Evolutionary conservation across 352 stramenopile species (phyloP).

Genomic region (Elongisporangium prolatum): DNA sequence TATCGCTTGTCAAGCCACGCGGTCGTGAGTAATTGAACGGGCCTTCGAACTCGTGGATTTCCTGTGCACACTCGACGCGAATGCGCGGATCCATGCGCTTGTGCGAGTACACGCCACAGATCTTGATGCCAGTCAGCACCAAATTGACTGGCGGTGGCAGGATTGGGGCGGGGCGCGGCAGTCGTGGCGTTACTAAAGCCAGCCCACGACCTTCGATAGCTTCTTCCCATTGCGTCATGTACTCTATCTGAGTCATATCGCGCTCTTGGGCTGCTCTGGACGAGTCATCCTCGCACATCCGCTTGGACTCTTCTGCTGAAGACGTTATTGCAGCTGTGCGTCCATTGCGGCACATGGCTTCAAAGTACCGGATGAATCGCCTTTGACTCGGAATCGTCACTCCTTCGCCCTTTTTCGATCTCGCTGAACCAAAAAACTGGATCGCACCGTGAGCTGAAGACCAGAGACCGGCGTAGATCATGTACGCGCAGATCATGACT

Average conservation of each 20-base stretch:
- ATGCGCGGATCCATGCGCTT: slow-evolving; percentile 57
- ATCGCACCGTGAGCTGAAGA: slow-evolving; percentile 52
- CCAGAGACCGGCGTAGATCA: slow-evolving; percentile 67
- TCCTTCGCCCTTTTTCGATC: slow-evolving; percentile 72
- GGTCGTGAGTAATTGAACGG: slow-evolving; percentile 14
- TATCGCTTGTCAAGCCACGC: slow-evolving; percentile 2
- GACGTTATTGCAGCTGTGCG: background rate
- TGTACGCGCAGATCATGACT: slow-evolving; percentile 82
- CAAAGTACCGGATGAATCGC: slow-evolving; percentile 78
- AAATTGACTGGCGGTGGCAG: slow-evolving; percentile 27
- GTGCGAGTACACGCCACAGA: slow-evolving; percentile 37
- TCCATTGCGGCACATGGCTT: slow-evolving; percentile 35
- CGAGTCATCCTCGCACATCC: slow-evolving; percentile 6
- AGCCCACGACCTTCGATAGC: slow-evolving; percentile 29
- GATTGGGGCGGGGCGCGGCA: slow-evolving; percentile 19
- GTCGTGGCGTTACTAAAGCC: slow-evolving; percentile 4
- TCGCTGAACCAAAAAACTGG: slow-evolving; percentile 58
- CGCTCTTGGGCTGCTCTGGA: slow-evolving; percentile 23
- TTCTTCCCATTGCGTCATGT: slow-evolving; percentile 41
- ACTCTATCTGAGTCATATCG: slow-evolving; percentile 29
- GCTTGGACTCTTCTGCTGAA: slow-evolving; percentile 10
- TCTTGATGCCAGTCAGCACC: slow-evolving; percentile 30
- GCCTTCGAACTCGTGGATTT: slow-evolving; percentile 18
- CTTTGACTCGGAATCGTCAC: slow-evolving; percentile 83
- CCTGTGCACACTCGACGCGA: slow-evolving; percentile 35